Percentiles rank a stretch among this genome's conserved stretches.
Evolutionary conservation across 768 basidiomycete genomes (phyloP).

Genomic region (Hirschioporus abietinus): DNA sequence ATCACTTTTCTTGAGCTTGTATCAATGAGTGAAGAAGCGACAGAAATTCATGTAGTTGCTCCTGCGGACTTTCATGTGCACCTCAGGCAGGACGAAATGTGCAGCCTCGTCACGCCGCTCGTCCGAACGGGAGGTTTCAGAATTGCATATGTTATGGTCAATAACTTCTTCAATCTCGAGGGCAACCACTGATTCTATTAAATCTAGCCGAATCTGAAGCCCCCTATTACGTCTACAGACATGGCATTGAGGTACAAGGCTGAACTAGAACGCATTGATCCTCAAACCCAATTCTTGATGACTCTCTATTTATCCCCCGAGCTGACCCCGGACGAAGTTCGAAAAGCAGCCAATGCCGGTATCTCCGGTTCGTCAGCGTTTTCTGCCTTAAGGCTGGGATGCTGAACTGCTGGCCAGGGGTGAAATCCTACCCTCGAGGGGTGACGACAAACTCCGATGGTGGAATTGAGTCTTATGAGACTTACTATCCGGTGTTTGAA

Average conservation of each 20-base stretch:
- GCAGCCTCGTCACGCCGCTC: slow-evolving; percentile 82
- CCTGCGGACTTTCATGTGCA: slow-evolving; percentile 97
- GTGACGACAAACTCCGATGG: slow-evolving; percentile 97
- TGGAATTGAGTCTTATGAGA: slow-evolving; percentile 93
- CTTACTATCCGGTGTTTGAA: slow-evolving; percentile 89
- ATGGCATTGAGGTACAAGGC: slow-evolving; percentile 78
- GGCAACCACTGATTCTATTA: neutral
- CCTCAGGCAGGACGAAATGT: slow-evolving; percentile 81
- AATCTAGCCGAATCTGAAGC: slow-evolving; percentile 82
- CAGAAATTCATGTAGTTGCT: slow-evolving; percentile 46
- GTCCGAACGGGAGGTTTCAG: slow-evolving; percentile 85
- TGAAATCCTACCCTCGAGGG: slow-evolving; percentile 96
- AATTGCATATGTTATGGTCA: slow-evolving; percentile 95
- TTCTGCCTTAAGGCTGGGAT: neutral
- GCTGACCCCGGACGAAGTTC: slow-evolving; percentile 85
- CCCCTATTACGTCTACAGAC: slow-evolving; percentile 79
- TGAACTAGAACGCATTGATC: slow-evolving; percentile 67
- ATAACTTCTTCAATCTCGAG: slow-evolving; percentile 13
- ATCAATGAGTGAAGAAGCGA: slow-evolving; percentile 12
- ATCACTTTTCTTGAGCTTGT: neutral
- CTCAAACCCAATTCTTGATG: slow-evolving; percentile 85
- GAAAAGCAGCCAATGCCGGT: slow-evolving; percentile 81
- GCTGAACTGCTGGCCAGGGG: slow-evolving; percentile 36
- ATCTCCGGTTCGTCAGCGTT: slow-evolving; percentile 44
- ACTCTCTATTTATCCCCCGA: slow-evolving; percentile 92